These are phyloP conservation scores for Tuctoria greenei DNA, from an alignment of 176 grass and related monocot species.

Conservation along the genomic window DNA sequence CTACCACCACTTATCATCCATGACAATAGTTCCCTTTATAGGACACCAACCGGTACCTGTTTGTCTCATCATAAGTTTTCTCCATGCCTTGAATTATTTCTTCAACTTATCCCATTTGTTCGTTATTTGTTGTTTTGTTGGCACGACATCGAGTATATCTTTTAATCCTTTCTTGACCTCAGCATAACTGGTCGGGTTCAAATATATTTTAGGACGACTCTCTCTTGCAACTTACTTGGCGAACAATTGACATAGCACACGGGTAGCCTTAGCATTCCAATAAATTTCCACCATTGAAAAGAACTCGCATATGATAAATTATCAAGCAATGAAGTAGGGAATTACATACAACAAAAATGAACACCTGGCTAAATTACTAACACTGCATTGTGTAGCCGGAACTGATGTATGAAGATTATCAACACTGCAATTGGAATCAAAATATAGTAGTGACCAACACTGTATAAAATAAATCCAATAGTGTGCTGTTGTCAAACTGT, in stretches of 20 bases:
- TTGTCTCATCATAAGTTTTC: neutral
- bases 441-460: no score
- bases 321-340: no score
- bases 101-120: neutral
- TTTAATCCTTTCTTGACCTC: neutral
- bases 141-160: neutral
- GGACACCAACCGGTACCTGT: neutral
- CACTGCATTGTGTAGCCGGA: no score
- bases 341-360: no score
- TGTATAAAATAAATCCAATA: no score
- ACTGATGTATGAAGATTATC: no score
- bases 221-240: neutral
- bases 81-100: neutral
- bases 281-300: neutral
- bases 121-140: neutral
- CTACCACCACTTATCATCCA: neutral
- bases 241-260: neutral
- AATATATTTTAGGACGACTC: neutral
- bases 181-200: neutral
- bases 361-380: no score
- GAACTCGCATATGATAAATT: no score
- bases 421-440: no score
- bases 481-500: no score
- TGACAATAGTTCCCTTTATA: neutral
- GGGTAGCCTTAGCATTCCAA: neutral